Percentiles rank a stretch among this genome's conserved stretches.
Conservation (phyloP, 768 basidiomycete genomes). For the Auriscalpium orientale region DNA sequence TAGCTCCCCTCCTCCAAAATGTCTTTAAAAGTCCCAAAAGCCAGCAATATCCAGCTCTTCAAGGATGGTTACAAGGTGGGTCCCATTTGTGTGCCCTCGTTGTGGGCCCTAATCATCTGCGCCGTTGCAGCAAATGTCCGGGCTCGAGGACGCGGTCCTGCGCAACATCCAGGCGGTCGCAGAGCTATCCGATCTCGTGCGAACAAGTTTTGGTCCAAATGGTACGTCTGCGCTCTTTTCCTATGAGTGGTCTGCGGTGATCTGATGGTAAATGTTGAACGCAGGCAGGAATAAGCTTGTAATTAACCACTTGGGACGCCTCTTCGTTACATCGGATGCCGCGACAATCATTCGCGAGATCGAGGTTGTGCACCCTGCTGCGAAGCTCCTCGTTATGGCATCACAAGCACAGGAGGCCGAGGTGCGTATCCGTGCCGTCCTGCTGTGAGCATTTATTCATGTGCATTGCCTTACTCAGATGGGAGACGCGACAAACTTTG, state of each 20-base stretch:
- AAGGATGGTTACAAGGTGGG: constrained; percentile 94
- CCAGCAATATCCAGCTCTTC: constrained; percentile 85
- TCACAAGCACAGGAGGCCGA: constrained; percentile 94
- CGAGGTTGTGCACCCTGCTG: constrained; percentile 97
- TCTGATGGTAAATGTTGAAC: neutral
- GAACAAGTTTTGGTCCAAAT: constrained; percentile 95
- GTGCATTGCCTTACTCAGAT: constrained; percentile 36
- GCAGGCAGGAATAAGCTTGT: constrained; percentile 93
- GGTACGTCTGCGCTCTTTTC: constrained; percentile 42
- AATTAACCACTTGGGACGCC: constrained; percentile 92
- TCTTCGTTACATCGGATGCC: constrained; percentile 98
- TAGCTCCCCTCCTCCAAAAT: constrained; percentile 32
- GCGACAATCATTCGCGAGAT: constrained; percentile 98
- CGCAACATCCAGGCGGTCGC: constrained; percentile 95
- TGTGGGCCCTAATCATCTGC: neutral
- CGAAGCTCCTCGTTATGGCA: constrained; percentile 98
- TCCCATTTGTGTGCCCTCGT: neutral
- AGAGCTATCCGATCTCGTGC: constrained; percentile 89
- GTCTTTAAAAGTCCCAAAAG: constrained; percentile 92
- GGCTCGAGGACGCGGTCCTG: constrained; percentile 94
- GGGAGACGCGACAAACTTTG: constrained; percentile 96
- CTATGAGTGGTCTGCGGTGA: neutral
- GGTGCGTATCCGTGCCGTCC: constrained; percentile 38
- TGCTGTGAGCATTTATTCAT: neutral
- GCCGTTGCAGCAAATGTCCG: constrained; percentile 58